These are phyloP conservation scores for Fagopyrum tataricum DNA, from an alignment of 148 eudicot genomes.

Conservation along the genomic window DNA sequence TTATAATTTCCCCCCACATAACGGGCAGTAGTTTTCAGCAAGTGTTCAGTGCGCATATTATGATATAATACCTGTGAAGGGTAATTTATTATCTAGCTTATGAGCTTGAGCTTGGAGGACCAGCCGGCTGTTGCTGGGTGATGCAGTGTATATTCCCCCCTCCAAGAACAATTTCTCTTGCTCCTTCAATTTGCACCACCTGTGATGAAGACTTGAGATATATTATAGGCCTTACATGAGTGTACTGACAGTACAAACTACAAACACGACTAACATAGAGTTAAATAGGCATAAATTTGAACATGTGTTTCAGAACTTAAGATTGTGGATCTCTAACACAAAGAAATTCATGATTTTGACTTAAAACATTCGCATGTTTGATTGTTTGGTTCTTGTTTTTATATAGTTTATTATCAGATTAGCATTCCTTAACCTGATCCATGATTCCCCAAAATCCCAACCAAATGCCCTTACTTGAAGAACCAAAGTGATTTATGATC, in stretches of 20 bases:
- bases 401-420: background rate
- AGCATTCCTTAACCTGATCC: background rate
- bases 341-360: background rate
- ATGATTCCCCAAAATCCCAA: background rate
- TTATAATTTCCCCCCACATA: no score
- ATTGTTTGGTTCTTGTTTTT: background rate
- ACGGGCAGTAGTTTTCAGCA: no score
- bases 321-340: background rate
- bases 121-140: constrained; percentile 82
- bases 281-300: no score
- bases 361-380: background rate
- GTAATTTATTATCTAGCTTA: background rate
- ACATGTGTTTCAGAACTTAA: no score
- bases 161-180: constrained; percentile 77
- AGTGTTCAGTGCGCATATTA: no score
- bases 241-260: background rate
- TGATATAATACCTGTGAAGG: no score
- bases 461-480: background rate
- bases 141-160: constrained; percentile 96
- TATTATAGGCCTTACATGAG: background rate
- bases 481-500: no score
- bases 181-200: constrained; percentile 76
- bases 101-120: background rate
- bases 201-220: constrained; percentile 15
- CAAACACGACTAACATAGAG: background rate